Evolutionary conservation across 2,329 filamentous ascomycete species (phyloP), one percentile per base, ranked within the genome.

Genomic region (Colletotrichum shisoi): DNA sequence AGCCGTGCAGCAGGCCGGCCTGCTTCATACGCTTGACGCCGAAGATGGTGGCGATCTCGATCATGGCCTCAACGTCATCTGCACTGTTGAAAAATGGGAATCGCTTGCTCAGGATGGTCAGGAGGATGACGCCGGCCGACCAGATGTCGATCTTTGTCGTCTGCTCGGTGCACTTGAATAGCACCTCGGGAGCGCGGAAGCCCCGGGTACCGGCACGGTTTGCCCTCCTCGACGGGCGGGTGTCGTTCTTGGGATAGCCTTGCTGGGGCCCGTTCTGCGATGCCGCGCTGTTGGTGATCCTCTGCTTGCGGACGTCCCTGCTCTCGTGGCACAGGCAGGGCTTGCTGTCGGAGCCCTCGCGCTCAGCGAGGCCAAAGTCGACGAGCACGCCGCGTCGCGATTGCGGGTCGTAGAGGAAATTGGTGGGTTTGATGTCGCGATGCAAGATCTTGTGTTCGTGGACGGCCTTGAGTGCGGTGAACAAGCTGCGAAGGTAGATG

Each of bases 51-150:
- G 94, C 92, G 71, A 99, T 96, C 78, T 99, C 95, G 71, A 99
- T 94, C 85, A 97, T 91, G 58, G 95, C 95, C 75, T 99, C 95
- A 54, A 99, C 91, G 73, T 99, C 95, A 76, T 99, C 95, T n/a
- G 93, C 91, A 52, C 92, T 96, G 79, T 99, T 97, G 84, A 99
- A 99, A 79, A 99, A 99, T 1, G 95, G 95, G 73, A 99, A 99
- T 4, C 95, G 89, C 63, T 91, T 91, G 46, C 92, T 94, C 15
- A 99, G 83, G 70, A 99, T 91, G 0, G 95, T 99, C n/a, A 99
- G 83, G 2, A 99, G 85, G 62, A 99, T 96, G n/a, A 99, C 94
- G 48, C 95, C 95, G 0, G 90, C 94, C 27, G 93, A 97, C 95
- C 95, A 99, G 71, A 99, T 91, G 76, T 99, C 95, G 72, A 99